Conservation (phyloP, 2,329 filamentous ascomycete species). For the Metarhizium rileyi region DNA sequence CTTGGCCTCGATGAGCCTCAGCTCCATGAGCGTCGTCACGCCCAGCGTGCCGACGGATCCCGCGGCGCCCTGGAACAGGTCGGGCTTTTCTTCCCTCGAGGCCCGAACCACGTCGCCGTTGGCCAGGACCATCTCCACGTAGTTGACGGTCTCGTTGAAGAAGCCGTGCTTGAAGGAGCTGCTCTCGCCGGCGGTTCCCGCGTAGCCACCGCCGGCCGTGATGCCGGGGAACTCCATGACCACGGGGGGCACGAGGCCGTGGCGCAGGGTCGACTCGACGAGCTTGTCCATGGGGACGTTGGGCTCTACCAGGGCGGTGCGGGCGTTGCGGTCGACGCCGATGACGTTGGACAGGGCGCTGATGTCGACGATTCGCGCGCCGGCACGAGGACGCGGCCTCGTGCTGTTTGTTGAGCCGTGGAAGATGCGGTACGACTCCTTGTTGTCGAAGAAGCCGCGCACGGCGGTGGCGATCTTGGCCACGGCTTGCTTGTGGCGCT, state of each 20-base stretch:
- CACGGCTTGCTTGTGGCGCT: slow-evolving; percentile 40
- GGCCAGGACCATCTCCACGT: slow-evolving; percentile 60
- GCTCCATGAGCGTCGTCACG: slow-evolving; percentile 56
- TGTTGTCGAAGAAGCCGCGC: slow-evolving; percentile 35
- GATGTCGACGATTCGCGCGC: slow-evolving; percentile 47
- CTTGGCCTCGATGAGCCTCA: slow-evolving; percentile 51
- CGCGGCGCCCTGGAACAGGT: slow-evolving; percentile 57
- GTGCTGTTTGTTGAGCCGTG: slow-evolving; percentile 74
- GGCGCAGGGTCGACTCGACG: slow-evolving; percentile 53
- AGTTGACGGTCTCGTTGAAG: slow-evolving; percentile 55
- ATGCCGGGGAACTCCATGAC: slow-evolving; percentile 73
- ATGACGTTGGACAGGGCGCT: slow-evolving; percentile 54
- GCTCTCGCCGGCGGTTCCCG: slow-evolving; percentile 63
- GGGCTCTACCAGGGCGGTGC: slow-evolving; percentile 60
- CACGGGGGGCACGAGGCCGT: slow-evolving; percentile 59
- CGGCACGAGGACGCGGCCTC: slow-evolving; percentile 32
- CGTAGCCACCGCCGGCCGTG: slow-evolving; percentile 62
- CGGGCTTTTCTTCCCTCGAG: slow-evolving; percentile 30
- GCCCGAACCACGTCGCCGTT: slow-evolving; percentile 53
- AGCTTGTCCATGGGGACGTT: slow-evolving; percentile 68
- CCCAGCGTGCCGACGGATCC: slow-evolving; percentile 61
- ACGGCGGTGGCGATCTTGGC: slow-evolving; percentile 37
- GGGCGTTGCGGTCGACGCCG: slow-evolving; percentile 42
- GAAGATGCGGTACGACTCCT: slow-evolving; percentile 59
- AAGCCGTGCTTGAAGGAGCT: slow-evolving; percentile 61